A percentile compares a stretch with the other conserved stretches of the same genome.
These are phyloP conservation scores for Geotrichum fermentans DNA, from an alignment of 1,139 yeast genomes.

Conservation along the genomic window DNA sequence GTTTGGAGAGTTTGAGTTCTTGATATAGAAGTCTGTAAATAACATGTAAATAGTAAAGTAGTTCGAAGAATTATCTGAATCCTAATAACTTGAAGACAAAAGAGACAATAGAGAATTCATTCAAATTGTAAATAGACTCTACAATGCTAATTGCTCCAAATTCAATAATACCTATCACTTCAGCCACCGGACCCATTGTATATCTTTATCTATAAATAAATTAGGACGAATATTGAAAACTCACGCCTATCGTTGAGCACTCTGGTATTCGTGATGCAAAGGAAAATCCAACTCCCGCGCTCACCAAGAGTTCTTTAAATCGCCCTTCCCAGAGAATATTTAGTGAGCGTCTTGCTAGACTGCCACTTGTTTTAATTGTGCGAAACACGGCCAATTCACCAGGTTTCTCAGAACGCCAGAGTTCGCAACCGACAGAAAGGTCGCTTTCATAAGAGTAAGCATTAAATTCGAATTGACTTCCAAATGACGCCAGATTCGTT, in stretches of 20 bases:
- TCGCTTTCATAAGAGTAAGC: conserved; percentile 87
- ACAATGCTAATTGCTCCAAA: too few species aligned
- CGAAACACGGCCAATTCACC: conserved; percentile 48
- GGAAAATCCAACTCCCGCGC: conserved; percentile 62
- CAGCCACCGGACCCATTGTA: too few species aligned
- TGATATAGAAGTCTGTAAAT: neutral
- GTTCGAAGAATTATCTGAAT: too few species aligned
- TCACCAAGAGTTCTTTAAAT: conserved; percentile 69
- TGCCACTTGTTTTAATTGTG: conserved; percentile 70
- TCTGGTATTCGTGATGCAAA: conserved; percentile 33
- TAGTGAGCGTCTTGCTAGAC: conserved; percentile 56
- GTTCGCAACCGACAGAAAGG: conserved; percentile 77
- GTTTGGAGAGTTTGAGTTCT: neutral
- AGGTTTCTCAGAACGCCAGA: conserved; percentile 47
- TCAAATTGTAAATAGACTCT: too few species aligned
- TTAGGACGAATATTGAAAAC: conserved; percentile 38
- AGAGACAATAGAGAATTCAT: too few species aligned
- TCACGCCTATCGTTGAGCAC: conserved; percentile 37
- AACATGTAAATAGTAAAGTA: too few species aligned
- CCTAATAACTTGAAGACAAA: too few species aligned
- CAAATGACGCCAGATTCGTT: conserved; percentile 67
- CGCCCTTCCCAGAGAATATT: conserved; percentile 85
- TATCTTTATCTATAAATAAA: too few species aligned
- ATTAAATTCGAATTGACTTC: conserved; percentile 84
- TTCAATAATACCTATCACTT: too few species aligned